Evolutionary conservation across 306 rosid genomes (phyloP).

Genomic region (Corylus heterophylla): DNA sequence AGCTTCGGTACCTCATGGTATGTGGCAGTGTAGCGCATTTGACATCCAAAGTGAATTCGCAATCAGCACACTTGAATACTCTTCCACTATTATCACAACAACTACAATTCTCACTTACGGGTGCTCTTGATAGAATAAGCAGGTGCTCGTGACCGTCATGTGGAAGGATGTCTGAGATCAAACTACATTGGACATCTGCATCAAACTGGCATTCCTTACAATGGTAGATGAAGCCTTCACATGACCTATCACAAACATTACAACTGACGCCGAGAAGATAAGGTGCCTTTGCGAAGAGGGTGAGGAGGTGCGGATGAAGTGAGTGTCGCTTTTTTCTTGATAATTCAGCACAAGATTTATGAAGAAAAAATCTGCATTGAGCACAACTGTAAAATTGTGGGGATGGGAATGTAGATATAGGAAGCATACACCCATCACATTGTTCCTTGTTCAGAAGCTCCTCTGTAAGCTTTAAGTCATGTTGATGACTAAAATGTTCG

Average conservation of each 20-base stretch:
- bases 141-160: background rate
- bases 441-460: background rate
- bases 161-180: background rate
- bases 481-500: background rate
- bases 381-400: background rate
- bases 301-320: background rate
- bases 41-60: background rate
- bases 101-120: accelerated
- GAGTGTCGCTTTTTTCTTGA: background rate
- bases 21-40: background rate
- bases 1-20: background rate
- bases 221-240: background rate
- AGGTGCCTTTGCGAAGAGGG: background rate
- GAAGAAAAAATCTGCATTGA: background rate
- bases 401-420: background rate
- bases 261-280: accelerated
- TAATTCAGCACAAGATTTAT: background rate
- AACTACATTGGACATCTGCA: background rate
- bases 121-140: background rate
- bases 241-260: accelerated
- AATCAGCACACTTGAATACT: background rate
- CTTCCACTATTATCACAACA: background rate
- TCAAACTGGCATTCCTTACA: background rate
- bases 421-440: background rate
- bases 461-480: background rate